phyloP scores from a whole-genome alignment of 179 eudicot genomes.

The Silene coronaria region DNA sequence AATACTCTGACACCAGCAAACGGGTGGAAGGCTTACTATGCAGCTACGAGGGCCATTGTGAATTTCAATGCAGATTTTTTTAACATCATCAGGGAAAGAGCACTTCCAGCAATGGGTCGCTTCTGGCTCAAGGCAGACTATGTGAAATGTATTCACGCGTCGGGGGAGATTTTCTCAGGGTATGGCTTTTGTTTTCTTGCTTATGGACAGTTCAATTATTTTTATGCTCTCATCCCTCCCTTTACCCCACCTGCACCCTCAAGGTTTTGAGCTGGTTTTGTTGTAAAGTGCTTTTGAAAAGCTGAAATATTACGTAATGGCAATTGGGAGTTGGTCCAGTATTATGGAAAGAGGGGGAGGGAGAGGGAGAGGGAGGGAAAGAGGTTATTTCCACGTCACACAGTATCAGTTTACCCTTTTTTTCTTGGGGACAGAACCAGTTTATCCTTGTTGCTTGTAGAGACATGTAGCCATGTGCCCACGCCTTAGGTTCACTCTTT shows the following conservation, averaged over 20 bases:
- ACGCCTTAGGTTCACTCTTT: not conserved
- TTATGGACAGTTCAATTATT: not conserved
- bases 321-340: no score
- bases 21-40: conserved; percentile 99
- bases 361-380: no score
- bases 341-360: not conserved
- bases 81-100: conserved; percentile 68
- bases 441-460: not conserved
- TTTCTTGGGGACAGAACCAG: not conserved
- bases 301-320: not conserved
- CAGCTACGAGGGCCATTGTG: conserved; percentile 87
- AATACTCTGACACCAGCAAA: conserved; percentile 61
- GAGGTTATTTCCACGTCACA: not conserved
- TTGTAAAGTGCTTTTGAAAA: not conserved
- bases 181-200: conserved; percentile 26
- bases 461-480: not conserved
- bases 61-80: conserved; percentile 73
- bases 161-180: conserved; percentile 81
- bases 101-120: conserved; percentile 72
- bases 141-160: conserved; percentile 83
- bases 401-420: not conserved
- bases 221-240: not conserved
- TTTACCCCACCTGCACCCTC: not conserved
- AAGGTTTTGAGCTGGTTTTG: not conserved
- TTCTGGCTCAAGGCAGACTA: conserved; percentile 93